Conservation (phyloP, 2,329 filamentous ascomycete species). For the Hypoxylon sp. region DNA sequence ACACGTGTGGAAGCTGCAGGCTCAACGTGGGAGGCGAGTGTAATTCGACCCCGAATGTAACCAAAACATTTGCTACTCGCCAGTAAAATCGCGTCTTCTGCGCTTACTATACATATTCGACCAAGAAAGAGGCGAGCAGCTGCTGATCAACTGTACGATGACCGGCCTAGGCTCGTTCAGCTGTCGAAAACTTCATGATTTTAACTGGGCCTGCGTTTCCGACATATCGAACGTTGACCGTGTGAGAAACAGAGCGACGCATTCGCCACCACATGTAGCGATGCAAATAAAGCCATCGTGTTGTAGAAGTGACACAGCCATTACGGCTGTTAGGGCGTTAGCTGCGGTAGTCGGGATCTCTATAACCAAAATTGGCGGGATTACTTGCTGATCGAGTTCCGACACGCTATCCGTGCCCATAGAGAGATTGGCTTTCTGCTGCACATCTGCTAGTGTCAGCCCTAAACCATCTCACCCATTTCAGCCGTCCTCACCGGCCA, state of each 20-base stretch:
- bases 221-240: slow-evolving; percentile 33
- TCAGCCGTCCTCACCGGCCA: slow-evolving; percentile 31
- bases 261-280: slow-evolving; percentile 10
- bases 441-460: slow-evolving; percentile 44
- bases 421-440: slow-evolving; percentile 19
- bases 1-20: slow-evolving; percentile 48
- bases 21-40: slow-evolving; percentile 47
- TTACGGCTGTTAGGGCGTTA: slow-evolving; percentile 16
- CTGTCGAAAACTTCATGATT: slow-evolving; percentile 38
- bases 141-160: slow-evolving; percentile 39
- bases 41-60: slow-evolving; percentile 48
- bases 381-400: slow-evolving; percentile 12
- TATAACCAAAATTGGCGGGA: slow-evolving; percentile 19
- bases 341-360: slow-evolving; percentile 13
- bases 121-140: slow-evolving; percentile 31
- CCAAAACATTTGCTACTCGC: slow-evolving; percentile 28
- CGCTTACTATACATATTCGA: slow-evolving; percentile 48
- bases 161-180: slow-evolving; percentile 28
- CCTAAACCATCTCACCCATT: slow-evolving; percentile 43
- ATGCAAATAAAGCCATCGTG: slow-evolving; percentile 28
- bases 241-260: slow-evolving; percentile 26
- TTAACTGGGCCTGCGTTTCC: slow-evolving; percentile 11
- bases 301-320: slow-evolving; percentile 15
- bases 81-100: slow-evolving; percentile 38
- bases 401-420: slow-evolving; percentile 15